These are phyloP conservation scores for Ophiostoma tasmaniense DNA, from an alignment of 2,329 filamentous ascomycete genomes.

Conservation along the genomic window DNA sequence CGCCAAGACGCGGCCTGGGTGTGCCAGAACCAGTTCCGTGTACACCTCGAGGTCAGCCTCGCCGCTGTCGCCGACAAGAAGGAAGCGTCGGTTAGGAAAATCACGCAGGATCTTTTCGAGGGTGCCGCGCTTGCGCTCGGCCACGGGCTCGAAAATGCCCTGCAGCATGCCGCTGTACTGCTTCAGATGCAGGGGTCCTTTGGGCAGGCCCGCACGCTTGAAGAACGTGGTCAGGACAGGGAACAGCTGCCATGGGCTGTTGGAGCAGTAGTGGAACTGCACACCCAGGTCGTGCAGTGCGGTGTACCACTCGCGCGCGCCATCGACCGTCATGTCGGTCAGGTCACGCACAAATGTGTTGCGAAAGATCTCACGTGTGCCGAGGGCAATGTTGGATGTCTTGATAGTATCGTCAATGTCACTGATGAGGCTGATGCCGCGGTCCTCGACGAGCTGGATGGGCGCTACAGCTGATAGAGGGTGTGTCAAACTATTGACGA, in stretches of 20 bases:
- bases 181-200: conserved; percentile 88
- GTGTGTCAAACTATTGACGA: conserved; percentile 37
- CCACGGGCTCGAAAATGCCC: conserved; percentile 94
- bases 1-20: conserved; percentile 73
- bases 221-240: conserved; percentile 84
- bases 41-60: conserved; percentile 97
- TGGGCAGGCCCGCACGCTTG: conserved; percentile 67
- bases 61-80: conserved; percentile 89
- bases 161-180: conserved; percentile 96
- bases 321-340: conserved; percentile 70
- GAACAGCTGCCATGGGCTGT: conserved; percentile 96
- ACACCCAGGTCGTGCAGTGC: conserved; percentile 71
- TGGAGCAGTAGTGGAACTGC: conserved; percentile 94
- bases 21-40: conserved; percentile 77
- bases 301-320: conserved; percentile 84
- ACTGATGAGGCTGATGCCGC: conserved; percentile 85
- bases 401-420: conserved; percentile 98
- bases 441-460: conserved; percentile 65
- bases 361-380: conserved; percentile 88
- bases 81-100: conserved; percentile 81
- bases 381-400: conserved; percentile 78
- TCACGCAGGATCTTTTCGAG: conserved; percentile 78
- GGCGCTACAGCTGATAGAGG: conserved; percentile 72
- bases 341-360: conserved; percentile 91
- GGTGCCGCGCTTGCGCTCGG: conserved; percentile 84